Evolutionary conservation across 2,329 filamentous ascomycete genomes (phyloP).

Genomic region (Pseudovirgaria hyperparasitica): DNA sequence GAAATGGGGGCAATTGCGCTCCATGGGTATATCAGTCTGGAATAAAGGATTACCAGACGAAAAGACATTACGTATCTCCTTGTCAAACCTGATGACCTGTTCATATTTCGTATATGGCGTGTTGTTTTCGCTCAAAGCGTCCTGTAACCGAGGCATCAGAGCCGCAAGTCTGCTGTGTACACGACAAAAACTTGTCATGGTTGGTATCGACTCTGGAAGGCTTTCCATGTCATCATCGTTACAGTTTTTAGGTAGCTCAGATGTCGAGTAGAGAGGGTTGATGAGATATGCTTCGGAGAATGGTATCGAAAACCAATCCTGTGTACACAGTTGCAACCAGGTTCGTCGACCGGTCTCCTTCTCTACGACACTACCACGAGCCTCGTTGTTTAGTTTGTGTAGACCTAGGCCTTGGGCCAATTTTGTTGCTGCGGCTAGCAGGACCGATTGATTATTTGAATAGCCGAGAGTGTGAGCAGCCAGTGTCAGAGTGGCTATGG

Average conservation of each 20-base stretch:
- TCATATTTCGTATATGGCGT: slow-evolving; percentile 29
- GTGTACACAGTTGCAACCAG: slow-evolving; percentile 26
- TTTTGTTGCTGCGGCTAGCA: slow-evolving; percentile 31
- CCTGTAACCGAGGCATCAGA: slow-evolving; percentile 25
- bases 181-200: slow-evolving; percentile 21
- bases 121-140: slow-evolving; percentile 20
- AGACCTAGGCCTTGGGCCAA: slow-evolving; percentile 36
- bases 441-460: slow-evolving; percentile 31
- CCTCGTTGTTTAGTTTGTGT: slow-evolving; percentile 22
- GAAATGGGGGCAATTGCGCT: slow-evolving; percentile 21
- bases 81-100: slow-evolving; percentile 25
- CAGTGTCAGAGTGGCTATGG: slow-evolving; percentile 33
- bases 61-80: slow-evolving; percentile 22
- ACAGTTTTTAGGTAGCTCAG: slow-evolving; percentile 19
- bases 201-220: slow-evolving; percentile 11
- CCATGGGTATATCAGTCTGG: slow-evolving; percentile 17
- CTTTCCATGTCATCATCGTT: slow-evolving; percentile 16
- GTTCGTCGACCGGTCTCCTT: slow-evolving; percentile 21
- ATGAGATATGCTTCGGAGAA: slow-evolving; percentile 27
- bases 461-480: slow-evolving; percentile 34
- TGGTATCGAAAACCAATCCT: slow-evolving; percentile 30
- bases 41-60: slow-evolving; percentile 21
- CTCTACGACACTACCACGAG: slow-evolving; percentile 7
- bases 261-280: slow-evolving; percentile 16
- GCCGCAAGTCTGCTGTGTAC: slow-evolving; percentile 24